These are phyloP conservation scores for Apiospora arundinis DNA, from an alignment of 2,329 filamentous ascomycete genomes.

Conservation along the genomic window DNA sequence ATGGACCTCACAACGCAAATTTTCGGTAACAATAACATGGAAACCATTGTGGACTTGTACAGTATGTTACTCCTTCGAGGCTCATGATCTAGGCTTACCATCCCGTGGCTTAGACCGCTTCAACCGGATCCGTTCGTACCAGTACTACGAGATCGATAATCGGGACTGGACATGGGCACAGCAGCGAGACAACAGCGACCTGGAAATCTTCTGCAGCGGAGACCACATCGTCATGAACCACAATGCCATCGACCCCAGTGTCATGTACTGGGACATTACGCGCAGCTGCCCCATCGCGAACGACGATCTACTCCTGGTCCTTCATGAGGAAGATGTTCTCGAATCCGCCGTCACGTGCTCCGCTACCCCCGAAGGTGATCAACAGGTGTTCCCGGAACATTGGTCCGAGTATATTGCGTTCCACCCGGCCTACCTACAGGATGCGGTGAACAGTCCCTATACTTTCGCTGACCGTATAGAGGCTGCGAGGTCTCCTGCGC, in stretches of 20 bases:
- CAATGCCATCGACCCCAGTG: background rate
- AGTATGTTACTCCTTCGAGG: background rate
- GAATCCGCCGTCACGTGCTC: background rate
- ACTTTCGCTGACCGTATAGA: background rate
- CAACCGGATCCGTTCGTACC: background rate
- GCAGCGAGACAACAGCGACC: background rate
- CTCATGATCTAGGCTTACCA: background rate
- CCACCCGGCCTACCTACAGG: background rate
- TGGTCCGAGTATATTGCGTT: background rate
- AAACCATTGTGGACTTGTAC: background rate
- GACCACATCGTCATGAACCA: background rate
- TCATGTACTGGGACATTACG: background rate
- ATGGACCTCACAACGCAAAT: background rate
- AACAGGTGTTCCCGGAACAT: background rate
- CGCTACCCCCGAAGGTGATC: background rate
- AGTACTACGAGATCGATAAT: background rate
- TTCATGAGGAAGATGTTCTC: background rate
- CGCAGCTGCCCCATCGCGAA: background rate
- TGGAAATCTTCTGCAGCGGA: background rate
- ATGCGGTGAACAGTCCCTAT: background rate
- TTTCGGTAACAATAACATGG: background rate
- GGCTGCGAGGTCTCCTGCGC: background rate
- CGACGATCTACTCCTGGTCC: background rate
- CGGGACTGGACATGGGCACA: background rate
- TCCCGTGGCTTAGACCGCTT: background rate